A percentile compares a stretch with the other conserved stretches of the same genome.
Evolutionary conservation across 2,329 filamentous ascomycete species (phyloP).

Genomic region (Eurotiales sp.): DNA sequence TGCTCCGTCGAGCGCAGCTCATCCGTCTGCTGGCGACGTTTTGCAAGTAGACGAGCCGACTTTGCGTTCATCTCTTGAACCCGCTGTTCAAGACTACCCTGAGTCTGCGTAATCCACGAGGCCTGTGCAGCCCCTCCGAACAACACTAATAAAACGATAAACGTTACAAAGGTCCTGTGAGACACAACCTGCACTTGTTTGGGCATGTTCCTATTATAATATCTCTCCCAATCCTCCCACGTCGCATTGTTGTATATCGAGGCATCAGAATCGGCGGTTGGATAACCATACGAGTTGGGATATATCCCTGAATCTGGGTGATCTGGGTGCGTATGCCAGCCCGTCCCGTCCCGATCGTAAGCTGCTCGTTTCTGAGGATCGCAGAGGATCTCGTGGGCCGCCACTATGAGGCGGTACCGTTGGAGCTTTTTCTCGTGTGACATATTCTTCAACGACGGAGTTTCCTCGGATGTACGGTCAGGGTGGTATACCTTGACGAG

Average conservation of each 20-base stretch:
- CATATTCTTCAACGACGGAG: constrained; percentile 43
- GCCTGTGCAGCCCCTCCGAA: constrained; percentile 70
- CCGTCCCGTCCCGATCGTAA: constrained; percentile 77
- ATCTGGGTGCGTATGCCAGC: constrained; percentile 62
- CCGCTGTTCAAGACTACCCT: constrained; percentile 61
- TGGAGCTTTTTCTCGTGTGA: constrained; percentile 68
- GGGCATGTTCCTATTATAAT: constrained; percentile 56
- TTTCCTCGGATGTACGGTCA: constrained; percentile 56
- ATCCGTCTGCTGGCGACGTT: constrained; percentile 50
- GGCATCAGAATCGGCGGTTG: constrained; percentile 32
- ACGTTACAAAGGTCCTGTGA: constrained; percentile 70
- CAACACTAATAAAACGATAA: constrained; percentile 67
- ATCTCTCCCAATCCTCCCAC: constrained; percentile 96
- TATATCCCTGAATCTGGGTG: constrained; percentile 13
- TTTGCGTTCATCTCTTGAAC: constrained; percentile 63
- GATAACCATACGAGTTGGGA: constrained; percentile 17
- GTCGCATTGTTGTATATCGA: constrained; percentile 72
- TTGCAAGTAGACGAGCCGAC: constrained; percentile 55
- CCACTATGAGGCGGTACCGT: constrained; percentile 82
- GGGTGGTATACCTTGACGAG: constrained; percentile 96
- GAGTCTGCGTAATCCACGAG: constrained; percentile 62
- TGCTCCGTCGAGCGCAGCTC: constrained; percentile 51
- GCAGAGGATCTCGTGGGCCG: constrained; percentile 83
- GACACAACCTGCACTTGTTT: constrained; percentile 58
- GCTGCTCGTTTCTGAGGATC: constrained; percentile 72